phyloP scores from a whole-genome alignment of 257 asterid genomes.

The Nicotiana knightiana region DNA sequence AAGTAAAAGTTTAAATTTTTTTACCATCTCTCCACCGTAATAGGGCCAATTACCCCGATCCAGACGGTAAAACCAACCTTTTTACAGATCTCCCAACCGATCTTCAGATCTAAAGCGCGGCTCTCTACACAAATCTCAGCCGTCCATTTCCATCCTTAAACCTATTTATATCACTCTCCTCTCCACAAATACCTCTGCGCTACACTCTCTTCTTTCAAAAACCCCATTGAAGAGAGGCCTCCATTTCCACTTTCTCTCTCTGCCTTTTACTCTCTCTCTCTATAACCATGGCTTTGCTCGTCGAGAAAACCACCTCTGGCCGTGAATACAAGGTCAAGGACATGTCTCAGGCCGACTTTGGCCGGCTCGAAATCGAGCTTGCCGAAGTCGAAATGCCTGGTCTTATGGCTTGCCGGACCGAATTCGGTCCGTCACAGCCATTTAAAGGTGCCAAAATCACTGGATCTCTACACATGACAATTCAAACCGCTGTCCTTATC shows the following conservation, averaged over 20 bases:
- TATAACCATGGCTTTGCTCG: constrained; percentile 23
- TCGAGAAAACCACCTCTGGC: constrained; percentile 37
- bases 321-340: constrained; percentile 55
- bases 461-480: constrained; percentile 45
- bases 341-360: constrained; percentile 49
- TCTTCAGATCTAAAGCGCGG: constrained; percentile 37
- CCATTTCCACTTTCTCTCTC: not conserved
- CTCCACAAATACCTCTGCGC: not conserved
- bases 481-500: constrained; percentile 41
- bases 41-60: not conserved
- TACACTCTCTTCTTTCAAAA: not conserved
- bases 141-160: constrained; percentile 17
- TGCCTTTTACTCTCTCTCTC: not conserved
- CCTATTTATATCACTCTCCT: constrained; percentile 27
- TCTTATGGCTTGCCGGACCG: constrained; percentile 40
- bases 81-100: not conserved
- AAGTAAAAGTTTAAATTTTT: too few relatives aligned
- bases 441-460: constrained; percentile 44
- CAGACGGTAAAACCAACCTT: not conserved
- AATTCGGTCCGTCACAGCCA: constrained; percentile 39
- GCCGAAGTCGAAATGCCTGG: constrained; percentile 52
- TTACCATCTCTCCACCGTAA: not conserved
- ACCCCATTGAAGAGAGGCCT: not conserved
- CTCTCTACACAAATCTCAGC: constrained; percentile 27
- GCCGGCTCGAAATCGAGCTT: constrained; percentile 42